A percentile compares a stretch with the other conserved stretches of the same genome.
Evolutionary conservation across 129 eudicot genomes (phyloP).

Genomic region (Tanacetum coccineum): DNA sequence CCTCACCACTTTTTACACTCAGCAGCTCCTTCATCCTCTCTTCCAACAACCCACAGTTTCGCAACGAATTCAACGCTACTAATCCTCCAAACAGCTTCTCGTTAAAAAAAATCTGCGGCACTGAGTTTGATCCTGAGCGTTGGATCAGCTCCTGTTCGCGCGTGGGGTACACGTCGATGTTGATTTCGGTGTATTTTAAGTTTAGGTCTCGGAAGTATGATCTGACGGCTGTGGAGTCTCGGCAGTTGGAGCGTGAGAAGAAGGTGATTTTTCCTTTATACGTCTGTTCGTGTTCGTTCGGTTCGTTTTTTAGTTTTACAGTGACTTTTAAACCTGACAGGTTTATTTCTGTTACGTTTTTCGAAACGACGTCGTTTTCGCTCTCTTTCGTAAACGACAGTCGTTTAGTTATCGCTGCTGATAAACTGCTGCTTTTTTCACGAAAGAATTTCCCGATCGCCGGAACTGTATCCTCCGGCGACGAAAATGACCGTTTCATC

Average conservation of each 20-base stretch:
- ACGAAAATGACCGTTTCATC: conserved; percentile 37
- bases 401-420: conserved; percentile 60
- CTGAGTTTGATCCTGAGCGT: conserved; percentile 57
- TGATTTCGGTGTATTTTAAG: conserved; percentile 71
- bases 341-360: conserved; percentile 63
- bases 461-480: conserved; percentile 50
- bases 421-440: conserved; percentile 64
- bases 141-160: conserved; percentile 68
- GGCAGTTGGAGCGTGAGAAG: conserved; percentile 79
- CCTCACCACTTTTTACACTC: conserved; percentile 57
- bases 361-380: conserved; percentile 25
- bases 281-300: conserved; percentile 25
- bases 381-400: conserved; percentile 37
- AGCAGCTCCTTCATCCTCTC: conserved; percentile 66
- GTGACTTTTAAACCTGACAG: conserved; percentile 69
- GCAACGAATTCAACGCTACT: conserved; percentile 74
- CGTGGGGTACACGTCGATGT: conserved; percentile 74
- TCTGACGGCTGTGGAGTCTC: conserved; percentile 81
- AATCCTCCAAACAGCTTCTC: conserved; percentile 84
- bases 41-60: conserved; percentile 81
- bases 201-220: conserved; percentile 56
- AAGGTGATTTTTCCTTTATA: conserved; percentile 76
- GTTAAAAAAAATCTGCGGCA: conserved; percentile 87
- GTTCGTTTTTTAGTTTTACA: conserved; percentile 38
- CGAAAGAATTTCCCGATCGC: conserved; percentile 63